phyloP scores from a whole-genome alignment of 176 grass and related monocot species.

The Miscanthus lutarioriparius region DNA sequence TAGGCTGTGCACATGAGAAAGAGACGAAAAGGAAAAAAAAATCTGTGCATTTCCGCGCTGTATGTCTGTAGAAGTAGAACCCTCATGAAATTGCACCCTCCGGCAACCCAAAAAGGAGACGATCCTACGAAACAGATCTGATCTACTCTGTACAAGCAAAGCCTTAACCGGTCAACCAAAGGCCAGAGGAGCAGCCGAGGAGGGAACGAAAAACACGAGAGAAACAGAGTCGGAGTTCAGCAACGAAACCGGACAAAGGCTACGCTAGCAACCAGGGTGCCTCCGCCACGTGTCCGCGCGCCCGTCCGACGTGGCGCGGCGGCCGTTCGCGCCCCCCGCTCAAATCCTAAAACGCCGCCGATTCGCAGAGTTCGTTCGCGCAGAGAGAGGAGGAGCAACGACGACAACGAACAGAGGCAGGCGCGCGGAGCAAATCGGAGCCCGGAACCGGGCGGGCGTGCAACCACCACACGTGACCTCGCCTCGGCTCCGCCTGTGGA shows the following conservation, averaged over 20 bases:
- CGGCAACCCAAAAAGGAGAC: neutral
- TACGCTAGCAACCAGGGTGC: slow-evolving; percentile 32
- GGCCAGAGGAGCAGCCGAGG: too few species aligned
- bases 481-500: neutral
- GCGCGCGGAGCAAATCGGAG: neutral
- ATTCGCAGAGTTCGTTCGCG: slow-evolving; percentile 28
- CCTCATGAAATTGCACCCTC: neutral
- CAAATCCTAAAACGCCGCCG: slow-evolving; percentile 53
- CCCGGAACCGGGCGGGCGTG: neutral
- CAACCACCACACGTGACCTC: neutral
- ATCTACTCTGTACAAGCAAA: neutral
- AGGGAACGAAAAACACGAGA: neutral
- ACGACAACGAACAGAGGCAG: neutral
- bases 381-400: neutral
- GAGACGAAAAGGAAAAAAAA: too few species aligned
- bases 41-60: too few species aligned
- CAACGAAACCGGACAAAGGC: slow-evolving; percentile 27
- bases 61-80: neutral
- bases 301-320: slow-evolving; percentile 42
- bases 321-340: slow-evolving; percentile 46
- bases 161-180: neutral
- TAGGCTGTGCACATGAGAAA: too few species aligned
- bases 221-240: neutral
- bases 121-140: neutral
- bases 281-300: slow-evolving; percentile 28